Base-by-base conservation (phyloP, 1,284 basidiomycete genomes). In the Sphaerobolus stellatus region DNA sequence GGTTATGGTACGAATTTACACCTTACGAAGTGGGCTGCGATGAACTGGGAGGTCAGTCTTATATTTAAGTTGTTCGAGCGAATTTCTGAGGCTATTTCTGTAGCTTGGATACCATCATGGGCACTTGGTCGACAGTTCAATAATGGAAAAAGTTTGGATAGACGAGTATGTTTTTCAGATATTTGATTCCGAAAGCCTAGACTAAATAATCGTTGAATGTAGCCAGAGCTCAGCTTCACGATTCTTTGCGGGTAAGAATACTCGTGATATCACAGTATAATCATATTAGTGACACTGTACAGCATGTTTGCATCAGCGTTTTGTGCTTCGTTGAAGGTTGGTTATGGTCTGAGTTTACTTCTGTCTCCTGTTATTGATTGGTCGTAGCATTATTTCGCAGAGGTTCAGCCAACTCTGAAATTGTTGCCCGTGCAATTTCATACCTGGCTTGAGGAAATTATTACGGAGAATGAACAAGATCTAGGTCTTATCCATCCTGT, bases 41-140 rank as follows among this genome's bases (percentile, higher is more conserved):
- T 52, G 72, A 75, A 56, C 61, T 75, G 14, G 74, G 74, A 28
- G 73, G 71, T 71, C 43, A 28, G 63, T 43, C 5, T 9, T 31
- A 14, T 16, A 14, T 45, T 43, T 29, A 27, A 20, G 28, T 33
- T 41, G 13, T 30, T 2, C 18, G 25, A 9, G 20, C 41, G 16
- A 25, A 3, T 54, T 51, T 50, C 29, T n/a, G 14, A 13, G 9
- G 22, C n/a, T 48, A 48, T 34, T 29, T 24, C 16, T 25, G 24
- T 43, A 72, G 71, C 74, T 4, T 76, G 70, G 69, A 71, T 76
- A 24, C 75, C 75, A 6, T 71, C 71, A 0, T 76, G 74, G 74
- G 53, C 70, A 1, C 61, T 76, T 13, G 75, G 75, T 1, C 58
- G 74, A 30, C 63, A 59, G 13, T 76, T 75, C 54, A 57, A 64